Base-by-base conservation (phyloP, 2,329 filamentous ascomycete species). In the Cladophialophora bantiana region DNA sequence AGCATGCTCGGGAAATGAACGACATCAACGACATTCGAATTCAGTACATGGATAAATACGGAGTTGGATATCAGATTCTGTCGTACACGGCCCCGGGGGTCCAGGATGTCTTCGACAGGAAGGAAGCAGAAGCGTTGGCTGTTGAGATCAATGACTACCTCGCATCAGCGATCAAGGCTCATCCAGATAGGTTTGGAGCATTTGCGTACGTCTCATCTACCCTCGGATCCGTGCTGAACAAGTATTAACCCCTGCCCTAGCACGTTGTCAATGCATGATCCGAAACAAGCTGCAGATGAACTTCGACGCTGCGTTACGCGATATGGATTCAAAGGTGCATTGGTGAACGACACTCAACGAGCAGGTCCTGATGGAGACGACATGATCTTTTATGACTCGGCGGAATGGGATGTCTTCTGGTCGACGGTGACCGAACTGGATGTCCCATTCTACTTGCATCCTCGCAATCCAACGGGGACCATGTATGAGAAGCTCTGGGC, bases 331-430 rank as follows among this genome's bases (percentile, higher is more conserved):
- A 83, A 86, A 67, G 88, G 88, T 2, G 86, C 83, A 3, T 77
- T 90, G 4, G 82, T 90, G 54, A 88, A 88, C 72, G 86, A 89
- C 73, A 86, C 83, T 1, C 88, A 90, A 73, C 83, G 84, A 34
- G 81, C 85, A 15, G 86, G 86, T 2, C 1, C 55, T 12, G 84
- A 88, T 65, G 87, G 86, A 42, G 85, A 88, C 64, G 83, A 83
- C 31, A 85, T 87, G 80, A 78, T 89, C 74, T 90, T 89, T 78
- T 90, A 89, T 77, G 88, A 90, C 73, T 78, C 82, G 7, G 80
- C 83, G 0, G 82, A 85, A 67, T 90, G 84, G 81, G 86, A 88
- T 70, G 75, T 83, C 26, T 75, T 75, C 60, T 75, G 73, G 73
- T 53, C 53, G 20, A 71, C 68, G 0, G 68, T 68, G 12, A 70